These are phyloP conservation scores for Piromyces finnis DNA, from an alignment of 192 early-diverging fungal species.

Conservation along the genomic window DNA sequence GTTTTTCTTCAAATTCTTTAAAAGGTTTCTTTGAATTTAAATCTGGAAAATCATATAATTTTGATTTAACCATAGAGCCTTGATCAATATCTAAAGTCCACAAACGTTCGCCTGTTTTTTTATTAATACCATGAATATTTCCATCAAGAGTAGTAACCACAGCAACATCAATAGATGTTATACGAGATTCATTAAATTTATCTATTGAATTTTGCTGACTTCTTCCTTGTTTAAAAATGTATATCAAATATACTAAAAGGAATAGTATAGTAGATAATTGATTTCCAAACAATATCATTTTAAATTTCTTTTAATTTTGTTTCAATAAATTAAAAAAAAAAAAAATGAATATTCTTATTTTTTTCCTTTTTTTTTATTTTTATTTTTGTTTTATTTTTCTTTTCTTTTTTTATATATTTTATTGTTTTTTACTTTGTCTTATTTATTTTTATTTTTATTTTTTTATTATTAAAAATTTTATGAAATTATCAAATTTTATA, in stretches of 20 bases:
- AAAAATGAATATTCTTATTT: too few species aligned
- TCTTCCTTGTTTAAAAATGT: neutral
- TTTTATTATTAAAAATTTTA: too few species aligned
- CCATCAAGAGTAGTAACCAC: neutral
- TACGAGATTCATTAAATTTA: neutral
- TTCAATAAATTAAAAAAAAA: too few species aligned
- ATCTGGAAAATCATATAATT: neutral
- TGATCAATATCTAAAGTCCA: neutral
- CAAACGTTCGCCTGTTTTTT: neutral
- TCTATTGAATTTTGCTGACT: neutral
- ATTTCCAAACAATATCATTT: neutral
- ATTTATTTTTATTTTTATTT: too few species aligned
- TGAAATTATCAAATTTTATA: too few species aligned
- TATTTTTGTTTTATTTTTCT: too few species aligned
- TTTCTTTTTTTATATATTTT: too few species aligned
- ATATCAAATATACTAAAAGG: neutral
- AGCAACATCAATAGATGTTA: neutral
- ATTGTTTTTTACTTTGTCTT: too few species aligned
- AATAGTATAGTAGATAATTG: neutral
- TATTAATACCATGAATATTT: neutral
- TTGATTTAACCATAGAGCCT: neutral
- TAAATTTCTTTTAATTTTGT: too few species aligned
- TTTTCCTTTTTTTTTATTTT: too few species aligned
- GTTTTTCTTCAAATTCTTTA: neutral
- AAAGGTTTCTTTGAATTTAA: neutral